phyloP scores from a whole-genome alignment of 2,329 filamentous ascomycete genomes.

The Chrysosporium queenslandicum region DNA sequence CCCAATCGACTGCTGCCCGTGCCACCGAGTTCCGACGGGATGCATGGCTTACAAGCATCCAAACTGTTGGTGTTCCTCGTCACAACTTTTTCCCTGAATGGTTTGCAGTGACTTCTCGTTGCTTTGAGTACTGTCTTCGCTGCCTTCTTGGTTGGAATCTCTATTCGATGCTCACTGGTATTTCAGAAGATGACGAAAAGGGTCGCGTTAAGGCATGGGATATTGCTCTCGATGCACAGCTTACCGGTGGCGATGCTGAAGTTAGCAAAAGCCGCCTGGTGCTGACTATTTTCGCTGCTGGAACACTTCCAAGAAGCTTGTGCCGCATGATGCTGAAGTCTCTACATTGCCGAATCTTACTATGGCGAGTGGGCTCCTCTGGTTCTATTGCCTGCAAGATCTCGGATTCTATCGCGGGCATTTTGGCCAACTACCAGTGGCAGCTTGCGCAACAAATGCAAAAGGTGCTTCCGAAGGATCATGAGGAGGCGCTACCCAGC shows the following conservation, averaged over 20 bases:
- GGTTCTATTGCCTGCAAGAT: conserved; percentile 54
- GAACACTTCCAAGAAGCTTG: conserved; percentile 74
- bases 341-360: conserved; percentile 76
- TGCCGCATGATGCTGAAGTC: conserved; percentile 81
- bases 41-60: conserved; percentile 86
- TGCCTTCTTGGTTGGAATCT: conserved; percentile 65
- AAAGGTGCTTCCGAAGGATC: conserved; percentile 38
- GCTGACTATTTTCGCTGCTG: conserved; percentile 76
- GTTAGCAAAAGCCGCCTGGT: conserved; percentile 80
- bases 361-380: conserved; percentile 65
- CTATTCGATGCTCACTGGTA: conserved; percentile 69
- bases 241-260: conserved; percentile 80
- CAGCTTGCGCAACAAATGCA: conserved; percentile 61
- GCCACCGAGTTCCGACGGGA: conserved; percentile 76
- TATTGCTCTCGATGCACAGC: conserved; percentile 84
- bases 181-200: conserved; percentile 73
- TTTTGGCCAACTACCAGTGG: conserved; percentile 69
- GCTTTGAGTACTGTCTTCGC: conserved; percentile 67
- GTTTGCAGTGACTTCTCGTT: conserved; percentile 68
- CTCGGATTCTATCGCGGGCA: conserved; percentile 60
- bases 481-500: conserved; percentile 60
- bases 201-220: conserved; percentile 86
- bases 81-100: conserved; percentile 81
- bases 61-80: conserved; percentile 82
- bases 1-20: conserved; percentile 49